Conservation (phyloP, 345 rosid genomes). For the Rhodamnia rubescens region DNA sequence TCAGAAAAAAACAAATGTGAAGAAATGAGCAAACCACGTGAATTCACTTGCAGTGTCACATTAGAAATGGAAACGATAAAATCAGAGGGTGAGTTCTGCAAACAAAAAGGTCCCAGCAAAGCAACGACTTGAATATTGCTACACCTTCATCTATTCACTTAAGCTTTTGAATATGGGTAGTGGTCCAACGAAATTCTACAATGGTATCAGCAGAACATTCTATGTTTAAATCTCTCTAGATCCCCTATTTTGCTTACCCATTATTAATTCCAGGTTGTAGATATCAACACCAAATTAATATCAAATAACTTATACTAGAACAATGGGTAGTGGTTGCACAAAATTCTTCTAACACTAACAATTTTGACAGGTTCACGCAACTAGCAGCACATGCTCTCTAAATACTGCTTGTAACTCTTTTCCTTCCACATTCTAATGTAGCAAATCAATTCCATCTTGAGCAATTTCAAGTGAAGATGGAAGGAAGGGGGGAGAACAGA, state of each 20-base stretch:
- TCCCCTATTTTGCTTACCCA: background rate
- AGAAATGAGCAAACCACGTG: background rate
- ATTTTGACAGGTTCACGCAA: background rate
- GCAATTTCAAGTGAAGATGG: background rate
- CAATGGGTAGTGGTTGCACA: background rate
- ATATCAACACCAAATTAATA: background rate
- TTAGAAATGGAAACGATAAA: background rate
- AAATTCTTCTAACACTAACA: background rate
- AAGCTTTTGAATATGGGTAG: background rate
- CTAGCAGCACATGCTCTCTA: background rate
- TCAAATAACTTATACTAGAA: background rate
- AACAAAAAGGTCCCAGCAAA: background rate
- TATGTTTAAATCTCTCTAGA: background rate
- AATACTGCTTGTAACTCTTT: background rate
- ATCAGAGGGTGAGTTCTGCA: background rate
- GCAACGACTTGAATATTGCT: background rate
- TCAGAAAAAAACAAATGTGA: background rate
- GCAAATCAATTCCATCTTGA: background rate
- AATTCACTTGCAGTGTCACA: background rate
- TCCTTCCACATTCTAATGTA: background rate
- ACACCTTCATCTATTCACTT: background rate
- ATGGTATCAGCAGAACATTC: background rate
- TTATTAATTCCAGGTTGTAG: background rate
- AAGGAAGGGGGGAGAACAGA: background rate
- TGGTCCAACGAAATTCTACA: background rate